These are phyloP conservation scores for Exophiala sp. DNA, from an alignment of 2,329 filamentous ascomycete genomes.

Conservation along the genomic window DNA sequence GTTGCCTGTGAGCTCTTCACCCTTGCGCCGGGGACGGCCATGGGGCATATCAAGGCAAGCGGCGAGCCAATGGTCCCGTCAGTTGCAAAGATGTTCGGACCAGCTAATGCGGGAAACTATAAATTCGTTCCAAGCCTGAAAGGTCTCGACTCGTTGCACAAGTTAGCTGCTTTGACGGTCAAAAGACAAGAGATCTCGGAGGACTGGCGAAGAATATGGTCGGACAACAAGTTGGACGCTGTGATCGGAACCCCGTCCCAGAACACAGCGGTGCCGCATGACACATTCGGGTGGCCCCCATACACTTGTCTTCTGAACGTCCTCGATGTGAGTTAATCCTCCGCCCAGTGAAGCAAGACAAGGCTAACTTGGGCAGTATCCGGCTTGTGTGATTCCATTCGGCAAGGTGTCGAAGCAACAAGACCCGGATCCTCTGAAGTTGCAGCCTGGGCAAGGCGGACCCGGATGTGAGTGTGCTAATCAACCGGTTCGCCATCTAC, in stretches of 20 bases:
- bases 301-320: slow-evolving; percentile 51
- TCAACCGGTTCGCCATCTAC: background rate
- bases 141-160: slow-evolving; percentile 36
- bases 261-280: slow-evolving; percentile 48
- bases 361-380: slow-evolving; percentile 20
- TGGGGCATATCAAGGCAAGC: slow-evolving; percentile 23
- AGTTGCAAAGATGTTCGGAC: slow-evolving; percentile 6
- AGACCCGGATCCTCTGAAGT: slow-evolving; percentile 12
- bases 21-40: slow-evolving; percentile 22
- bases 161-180: slow-evolving; percentile 41
- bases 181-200: slow-evolving; percentile 34
- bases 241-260: slow-evolving; percentile 47
- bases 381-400: slow-evolving; percentile 22
- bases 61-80: slow-evolving; percentile 30
- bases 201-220: slow-evolving; percentile 41
- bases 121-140: slow-evolving; percentile 29
- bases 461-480: slow-evolving; percentile 26
- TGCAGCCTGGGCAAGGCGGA: slow-evolving; percentile 15
- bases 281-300: slow-evolving; percentile 33
- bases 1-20: slow-evolving; percentile 29
- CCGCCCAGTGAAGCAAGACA: too few species aligned
- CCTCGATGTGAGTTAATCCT: slow-evolving; percentile 42
- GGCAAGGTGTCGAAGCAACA: slow-evolving; percentile 18
- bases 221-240: slow-evolving; percentile 44
- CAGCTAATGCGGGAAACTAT: slow-evolving; percentile 14